Evolutionary conservation across 139 green algal genomes (phyloP).

Genomic region (Chlorella sp.): DNA sequence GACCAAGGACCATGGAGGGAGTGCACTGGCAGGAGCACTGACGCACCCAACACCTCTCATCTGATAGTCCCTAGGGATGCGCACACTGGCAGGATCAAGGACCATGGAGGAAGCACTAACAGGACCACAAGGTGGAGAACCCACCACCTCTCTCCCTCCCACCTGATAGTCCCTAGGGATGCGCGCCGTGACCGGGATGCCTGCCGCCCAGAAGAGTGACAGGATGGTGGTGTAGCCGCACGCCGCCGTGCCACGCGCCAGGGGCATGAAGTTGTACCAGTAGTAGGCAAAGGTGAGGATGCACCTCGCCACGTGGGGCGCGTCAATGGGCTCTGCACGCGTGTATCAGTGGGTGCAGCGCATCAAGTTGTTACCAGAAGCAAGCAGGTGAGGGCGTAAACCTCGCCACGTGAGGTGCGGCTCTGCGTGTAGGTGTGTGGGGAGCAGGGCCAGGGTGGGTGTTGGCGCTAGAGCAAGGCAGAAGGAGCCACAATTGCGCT

Average conservation of each 20-base stretch:
- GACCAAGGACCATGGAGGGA: too few species aligned
- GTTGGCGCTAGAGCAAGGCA: too few species aligned
- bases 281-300: slow-evolving; percentile 57
- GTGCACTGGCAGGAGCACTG: neutral
- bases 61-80: slow-evolving; percentile 80
- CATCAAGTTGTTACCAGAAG: too few species aligned
- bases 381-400: too few species aligned
- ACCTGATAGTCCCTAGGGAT: slow-evolving; percentile 83
- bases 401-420: too few species aligned
- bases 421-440: too few species aligned
- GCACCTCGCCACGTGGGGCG: slow-evolving; percentile 4
- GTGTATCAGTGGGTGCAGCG: too few species aligned
- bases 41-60: slow-evolving; percentile 21
- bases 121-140: neutral
- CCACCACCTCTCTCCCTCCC: slow-evolving; percentile 4
- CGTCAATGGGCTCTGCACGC: neutral
- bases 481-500: too few species aligned
- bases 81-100: too few species aligned
- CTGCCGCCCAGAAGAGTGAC: slow-evolving; percentile 70
- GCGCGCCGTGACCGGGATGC: slow-evolving; percentile 59
- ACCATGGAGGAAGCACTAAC: too few species aligned
- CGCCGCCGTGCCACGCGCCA: slow-evolving; percentile 80
- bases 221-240: slow-evolving; percentile 84
- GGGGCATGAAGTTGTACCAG: slow-evolving; percentile 97
- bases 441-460: too few species aligned